These are phyloP conservation scores for Aspergillus quadrilineatus DNA, from an alignment of 2,329 filamentous ascomycete genomes.

Conservation along the genomic window DNA sequence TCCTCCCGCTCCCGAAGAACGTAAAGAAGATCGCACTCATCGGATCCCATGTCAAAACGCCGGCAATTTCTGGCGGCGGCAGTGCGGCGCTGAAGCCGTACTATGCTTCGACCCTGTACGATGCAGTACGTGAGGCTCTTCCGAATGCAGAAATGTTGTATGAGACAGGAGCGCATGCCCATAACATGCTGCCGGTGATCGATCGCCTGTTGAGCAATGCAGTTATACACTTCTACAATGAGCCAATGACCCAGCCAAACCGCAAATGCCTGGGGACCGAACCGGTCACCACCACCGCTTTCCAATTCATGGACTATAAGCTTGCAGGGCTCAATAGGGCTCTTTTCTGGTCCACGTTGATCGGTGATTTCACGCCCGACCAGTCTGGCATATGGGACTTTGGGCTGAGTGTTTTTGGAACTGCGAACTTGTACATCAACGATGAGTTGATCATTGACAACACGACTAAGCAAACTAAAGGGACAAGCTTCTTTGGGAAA, in stretches of 20 bases:
- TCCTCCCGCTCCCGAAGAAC: slow-evolving; percentile 55
- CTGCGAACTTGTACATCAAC: slow-evolving; percentile 62
- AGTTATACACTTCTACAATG: slow-evolving; percentile 56
- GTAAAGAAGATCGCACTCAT: slow-evolving; percentile 49
- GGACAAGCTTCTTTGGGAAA: slow-evolving; percentile 62
- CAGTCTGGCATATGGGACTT: slow-evolving; percentile 61
- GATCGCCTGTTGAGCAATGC: slow-evolving; percentile 30
- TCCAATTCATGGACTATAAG: slow-evolving; percentile 52
- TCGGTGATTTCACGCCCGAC: slow-evolving; percentile 57
- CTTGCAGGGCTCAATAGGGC: slow-evolving; percentile 49
- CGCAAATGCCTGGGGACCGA: slow-evolving; percentile 53
- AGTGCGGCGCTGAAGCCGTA: slow-evolving; percentile 54
- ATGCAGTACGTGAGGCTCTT: slow-evolving; percentile 33
- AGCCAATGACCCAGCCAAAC: slow-evolving; percentile 49
- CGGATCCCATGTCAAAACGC: slow-evolving; percentile 52
- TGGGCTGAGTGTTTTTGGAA: slow-evolving; percentile 61
- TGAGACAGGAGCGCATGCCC: slow-evolving; percentile 60
- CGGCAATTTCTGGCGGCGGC: slow-evolving; percentile 57
- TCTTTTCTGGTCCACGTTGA: slow-evolving; percentile 25
- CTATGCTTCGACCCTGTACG: slow-evolving; percentile 41
- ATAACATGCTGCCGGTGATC: slow-evolving; percentile 34
- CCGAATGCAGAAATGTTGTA: slow-evolving; percentile 39
- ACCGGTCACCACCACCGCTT: slow-evolving; percentile 39
- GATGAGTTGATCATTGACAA: slow-evolving; percentile 63
- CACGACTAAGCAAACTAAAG: slow-evolving; percentile 58